Conservation (phyloP, 2,329 filamentous ascomycete genomes). For the Pseudogymnoascus sp. region DNA sequence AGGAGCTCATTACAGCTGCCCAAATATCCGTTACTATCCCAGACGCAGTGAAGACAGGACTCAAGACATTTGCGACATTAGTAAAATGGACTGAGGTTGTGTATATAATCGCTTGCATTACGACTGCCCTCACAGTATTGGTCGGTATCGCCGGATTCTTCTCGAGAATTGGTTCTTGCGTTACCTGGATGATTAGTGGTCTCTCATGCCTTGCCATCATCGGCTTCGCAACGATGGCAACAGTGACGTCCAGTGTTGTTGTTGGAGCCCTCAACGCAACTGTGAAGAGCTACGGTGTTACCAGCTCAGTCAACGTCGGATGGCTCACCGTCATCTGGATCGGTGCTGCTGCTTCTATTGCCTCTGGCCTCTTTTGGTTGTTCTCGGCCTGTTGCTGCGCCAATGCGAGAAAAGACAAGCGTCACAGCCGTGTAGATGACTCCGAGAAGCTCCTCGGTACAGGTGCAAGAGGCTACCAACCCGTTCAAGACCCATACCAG, state of each 20-base stretch:
- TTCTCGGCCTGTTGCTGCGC: conserved; percentile 83
- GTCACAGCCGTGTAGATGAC: conserved; percentile 19
- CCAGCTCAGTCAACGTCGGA: conserved; percentile 54
- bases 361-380: conserved; percentile 79
- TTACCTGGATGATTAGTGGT: conserved; percentile 68
- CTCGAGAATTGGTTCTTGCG: conserved; percentile 70
- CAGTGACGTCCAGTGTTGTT: conserved; percentile 63
- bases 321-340: conserved; percentile 74
- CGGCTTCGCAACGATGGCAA: conserved; percentile 63
- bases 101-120: conserved; percentile 64
- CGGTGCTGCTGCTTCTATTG: conserved; percentile 66
- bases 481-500: conserved; percentile 34
- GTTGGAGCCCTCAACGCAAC: conserved; percentile 58
- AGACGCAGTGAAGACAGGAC: conserved; percentile 52
- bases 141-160: conserved; percentile 77
- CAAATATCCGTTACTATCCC: conserved; percentile 57
- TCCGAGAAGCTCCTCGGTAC: conserved; percentile 22
- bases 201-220: conserved; percentile 48
- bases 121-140: conserved; percentile 63
- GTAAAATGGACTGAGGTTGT: conserved; percentile 76
- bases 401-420: conserved; percentile 1
- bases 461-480: conserved; percentile 33
- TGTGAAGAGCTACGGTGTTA: conserved; percentile 63
- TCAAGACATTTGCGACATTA: conserved; percentile 66
- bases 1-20: conserved; percentile 40